These are phyloP conservation scores for Poteriospumella lacustris DNA, from an alignment of 108 stramenopile species.

Conservation along the genomic window DNA sequence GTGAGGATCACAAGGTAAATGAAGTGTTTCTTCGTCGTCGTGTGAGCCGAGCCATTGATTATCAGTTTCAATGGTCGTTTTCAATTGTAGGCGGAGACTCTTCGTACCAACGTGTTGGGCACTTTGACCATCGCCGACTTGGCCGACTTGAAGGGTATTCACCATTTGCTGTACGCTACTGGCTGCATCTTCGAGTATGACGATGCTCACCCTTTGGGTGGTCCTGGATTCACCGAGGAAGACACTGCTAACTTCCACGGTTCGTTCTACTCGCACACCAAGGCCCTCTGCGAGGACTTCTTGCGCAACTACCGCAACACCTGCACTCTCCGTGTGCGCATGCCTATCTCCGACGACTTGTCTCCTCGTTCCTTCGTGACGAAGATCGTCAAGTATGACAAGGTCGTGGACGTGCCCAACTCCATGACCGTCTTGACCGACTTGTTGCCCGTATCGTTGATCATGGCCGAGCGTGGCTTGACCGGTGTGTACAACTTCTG, in stretches of 20 bases:
- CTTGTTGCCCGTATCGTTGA: slow-evolving; percentile 87
- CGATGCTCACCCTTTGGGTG: slow-evolving; percentile 77
- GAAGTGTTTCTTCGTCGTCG: too few species aligned
- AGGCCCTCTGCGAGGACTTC: slow-evolving; percentile 40
- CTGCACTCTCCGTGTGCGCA: slow-evolving; percentile 88
- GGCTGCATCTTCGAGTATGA: slow-evolving; percentile 99
- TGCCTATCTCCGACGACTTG: slow-evolving; percentile 97
- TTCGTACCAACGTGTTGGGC: slow-evolving; percentile 95
- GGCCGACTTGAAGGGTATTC: slow-evolving; percentile 72
- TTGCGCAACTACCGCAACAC: slow-evolving; percentile 54
- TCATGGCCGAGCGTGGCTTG: slow-evolving; percentile 79
- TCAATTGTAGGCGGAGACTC: slow-evolving; percentile 86
- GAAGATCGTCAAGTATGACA: slow-evolving; percentile 87
- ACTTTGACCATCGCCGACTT: slow-evolving; percentile 88
- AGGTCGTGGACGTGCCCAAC: slow-evolving; percentile 96
- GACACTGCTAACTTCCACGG: slow-evolving; percentile 91
- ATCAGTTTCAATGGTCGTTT: too few species aligned
- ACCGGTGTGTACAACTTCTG: slow-evolving; percentile 98
- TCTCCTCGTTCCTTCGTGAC: slow-evolving; percentile 94
- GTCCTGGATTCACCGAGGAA: slow-evolving; percentile 92
- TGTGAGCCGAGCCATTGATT: too few species aligned
- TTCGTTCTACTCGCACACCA: slow-evolving; percentile 96
- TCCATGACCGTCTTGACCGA: slow-evolving; percentile 95
- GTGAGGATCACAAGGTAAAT: slow-evolving; percentile 91
- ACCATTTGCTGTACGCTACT: slow-evolving; percentile 96